phyloP scores from a whole-genome alignment of 192 early-diverging fungal genomes.

The Linnemannia schmuckeri region DNA sequence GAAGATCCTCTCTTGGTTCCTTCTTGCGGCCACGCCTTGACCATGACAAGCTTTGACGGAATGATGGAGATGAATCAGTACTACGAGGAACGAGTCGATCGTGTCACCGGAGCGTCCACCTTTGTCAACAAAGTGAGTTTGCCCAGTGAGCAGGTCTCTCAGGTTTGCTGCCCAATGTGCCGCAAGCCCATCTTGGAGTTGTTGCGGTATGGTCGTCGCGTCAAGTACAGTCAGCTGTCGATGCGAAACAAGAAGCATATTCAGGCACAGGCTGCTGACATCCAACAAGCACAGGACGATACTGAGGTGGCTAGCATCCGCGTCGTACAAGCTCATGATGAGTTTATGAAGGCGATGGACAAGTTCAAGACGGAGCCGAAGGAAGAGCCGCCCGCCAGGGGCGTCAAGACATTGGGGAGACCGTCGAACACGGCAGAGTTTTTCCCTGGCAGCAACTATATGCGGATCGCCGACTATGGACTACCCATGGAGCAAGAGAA shows the following conservation, averaged over 20 bases:
- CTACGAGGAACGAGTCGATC: conserved; percentile 36
- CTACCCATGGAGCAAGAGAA: conserved; percentile 26
- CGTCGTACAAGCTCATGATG: neutral
- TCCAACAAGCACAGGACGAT: neutral
- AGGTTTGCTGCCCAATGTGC: conserved; percentile 55
- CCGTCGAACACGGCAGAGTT: neutral
- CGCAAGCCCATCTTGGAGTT: conserved; percentile 58
- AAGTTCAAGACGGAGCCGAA: neutral
- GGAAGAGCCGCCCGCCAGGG: neutral
- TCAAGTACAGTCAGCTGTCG: conserved; percentile 47
- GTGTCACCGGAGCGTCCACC: neutral
- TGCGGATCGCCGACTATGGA: neutral
- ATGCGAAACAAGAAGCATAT: conserved; percentile 38
- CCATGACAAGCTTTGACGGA: conserved; percentile 65
- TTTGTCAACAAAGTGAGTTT: conserved; percentile 30
- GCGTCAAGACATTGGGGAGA: conserved; percentile 6
- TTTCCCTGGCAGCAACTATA: conserved; percentile 16
- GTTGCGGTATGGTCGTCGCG: conserved; percentile 52
- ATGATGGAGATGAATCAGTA: conserved; percentile 57
- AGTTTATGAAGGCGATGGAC: neutral
- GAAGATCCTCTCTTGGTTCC: conserved; percentile 62
- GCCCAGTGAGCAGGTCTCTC: conserved; percentile 22
- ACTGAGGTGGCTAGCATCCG: conserved; percentile 3
- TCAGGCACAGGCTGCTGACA: neutral
- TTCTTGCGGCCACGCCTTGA: conserved; percentile 66